These are phyloP conservation scores for Casaregolazyma lundiana DNA, from an alignment of 1,139 yeast species.

Conservation along the genomic window DNA sequence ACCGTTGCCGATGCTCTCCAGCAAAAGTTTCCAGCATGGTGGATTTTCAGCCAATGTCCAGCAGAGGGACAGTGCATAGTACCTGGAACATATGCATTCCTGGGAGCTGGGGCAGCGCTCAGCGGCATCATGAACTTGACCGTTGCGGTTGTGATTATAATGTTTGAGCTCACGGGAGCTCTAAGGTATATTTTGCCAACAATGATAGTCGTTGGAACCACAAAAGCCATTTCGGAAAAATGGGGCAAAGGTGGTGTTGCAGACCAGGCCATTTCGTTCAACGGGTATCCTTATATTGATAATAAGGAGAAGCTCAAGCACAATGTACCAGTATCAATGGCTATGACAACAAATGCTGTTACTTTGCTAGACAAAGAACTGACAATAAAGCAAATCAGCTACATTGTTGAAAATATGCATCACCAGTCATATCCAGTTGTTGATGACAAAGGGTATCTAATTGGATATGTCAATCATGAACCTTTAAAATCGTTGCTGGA, in stretches of 20 bases:
- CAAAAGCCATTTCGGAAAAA: slow-evolving; percentile 68
- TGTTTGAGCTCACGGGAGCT: slow-evolving; percentile 98
- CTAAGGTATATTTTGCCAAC: slow-evolving; percentile 86
- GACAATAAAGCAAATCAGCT: slow-evolving; percentile 36
- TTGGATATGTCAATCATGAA: slow-evolving; percentile 35
- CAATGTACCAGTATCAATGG: slow-evolving; percentile 51
- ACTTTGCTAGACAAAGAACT: slow-evolving; percentile 24
- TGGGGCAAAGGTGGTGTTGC: slow-evolving; percentile 89
- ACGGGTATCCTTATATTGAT: slow-evolving; percentile 84
- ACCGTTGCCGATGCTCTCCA: slow-evolving; percentile 58
- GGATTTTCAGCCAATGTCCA: slow-evolving; percentile 44
- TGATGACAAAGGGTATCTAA: slow-evolving; percentile 22
- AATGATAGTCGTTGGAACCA: slow-evolving; percentile 93
- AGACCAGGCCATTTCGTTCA: slow-evolving; percentile 86
- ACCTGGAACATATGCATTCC: slow-evolving; percentile 92
- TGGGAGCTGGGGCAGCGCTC: slow-evolving; percentile 95
- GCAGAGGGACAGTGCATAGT: slow-evolving; percentile 58
- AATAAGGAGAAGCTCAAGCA: slow-evolving; percentile 63
- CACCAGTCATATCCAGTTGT: slow-evolving; percentile 40
- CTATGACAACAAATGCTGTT: slow-evolving; percentile 58
- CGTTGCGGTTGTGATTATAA: slow-evolving; percentile 90
- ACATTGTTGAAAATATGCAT: slow-evolving; percentile 48
- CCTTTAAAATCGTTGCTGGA: slow-evolving; percentile 27
- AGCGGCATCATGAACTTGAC: slow-evolving; percentile 94
- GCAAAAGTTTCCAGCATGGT: slow-evolving; percentile 39